phyloP scores from a whole-genome alignment of 2,329 filamentous ascomycete genomes.

The Metarhizium sp. region DNA sequence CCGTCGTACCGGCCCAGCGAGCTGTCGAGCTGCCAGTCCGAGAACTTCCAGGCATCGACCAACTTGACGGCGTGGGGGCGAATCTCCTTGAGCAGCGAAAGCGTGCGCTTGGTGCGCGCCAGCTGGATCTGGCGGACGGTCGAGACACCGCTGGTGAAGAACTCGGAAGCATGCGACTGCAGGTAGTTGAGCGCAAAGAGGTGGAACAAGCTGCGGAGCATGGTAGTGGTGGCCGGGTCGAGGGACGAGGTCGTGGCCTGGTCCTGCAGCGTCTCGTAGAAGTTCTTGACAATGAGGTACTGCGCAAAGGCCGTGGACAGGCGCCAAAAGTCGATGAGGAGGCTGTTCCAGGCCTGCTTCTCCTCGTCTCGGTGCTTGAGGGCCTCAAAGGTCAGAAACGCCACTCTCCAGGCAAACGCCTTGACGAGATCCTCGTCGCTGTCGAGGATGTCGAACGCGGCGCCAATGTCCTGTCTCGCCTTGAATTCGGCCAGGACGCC shows the following conservation, averaged over 20 bases:
- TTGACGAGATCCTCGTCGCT: conserved; percentile 61
- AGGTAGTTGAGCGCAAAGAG: conserved; percentile 60
- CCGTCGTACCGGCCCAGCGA: conserved; percentile 62
- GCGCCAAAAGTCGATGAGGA: conserved; percentile 71
- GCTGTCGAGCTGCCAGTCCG: conserved; percentile 69
- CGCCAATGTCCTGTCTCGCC: conserved; percentile 56
- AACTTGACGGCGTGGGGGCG: conserved; percentile 63
- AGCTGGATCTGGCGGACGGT: conserved; percentile 66
- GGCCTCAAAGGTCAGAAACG: conserved; percentile 67
- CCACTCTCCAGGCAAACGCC: conserved; percentile 67
- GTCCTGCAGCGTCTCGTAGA: conserved; percentile 36
- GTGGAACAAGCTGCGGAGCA: conserved; percentile 71
- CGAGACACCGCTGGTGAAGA: conserved; percentile 60
- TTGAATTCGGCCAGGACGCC: conserved; percentile 57
- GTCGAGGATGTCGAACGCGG: conserved; percentile 65
- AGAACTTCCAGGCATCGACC: conserved; percentile 68
- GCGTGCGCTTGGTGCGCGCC: conserved; percentile 55
- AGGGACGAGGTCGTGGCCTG: conserved; percentile 41
- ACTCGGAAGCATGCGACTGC: conserved; percentile 60
- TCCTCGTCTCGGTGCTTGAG: conserved; percentile 65
- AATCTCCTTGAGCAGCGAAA: conserved; percentile 61
- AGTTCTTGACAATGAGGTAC: conserved; percentile 71
- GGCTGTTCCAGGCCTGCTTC: conserved; percentile 68
- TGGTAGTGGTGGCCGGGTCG: conserved; percentile 43
- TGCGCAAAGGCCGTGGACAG: conserved; percentile 67